Evolutionary conservation across 2,329 filamentous ascomycete species (phyloP).

Genomic region (Penicillium concentricum): DNA sequence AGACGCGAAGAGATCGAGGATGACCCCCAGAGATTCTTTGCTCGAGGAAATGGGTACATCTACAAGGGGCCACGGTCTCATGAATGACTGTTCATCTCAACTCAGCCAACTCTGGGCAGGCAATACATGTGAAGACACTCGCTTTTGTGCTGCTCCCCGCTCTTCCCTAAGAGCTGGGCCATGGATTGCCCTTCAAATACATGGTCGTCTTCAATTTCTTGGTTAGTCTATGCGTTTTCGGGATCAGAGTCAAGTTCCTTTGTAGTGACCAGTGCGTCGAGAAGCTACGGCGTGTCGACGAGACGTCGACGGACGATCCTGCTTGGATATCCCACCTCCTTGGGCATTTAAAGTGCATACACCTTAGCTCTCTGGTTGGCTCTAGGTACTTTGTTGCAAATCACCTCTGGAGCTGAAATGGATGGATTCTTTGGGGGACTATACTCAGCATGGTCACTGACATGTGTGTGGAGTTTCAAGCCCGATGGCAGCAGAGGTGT

Average conservation of each 20-base stretch:
- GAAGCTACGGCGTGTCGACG: not conserved
- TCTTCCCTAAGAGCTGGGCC: not conserved
- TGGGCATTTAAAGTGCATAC: too few relatives aligned
- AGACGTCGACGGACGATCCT: not conserved
- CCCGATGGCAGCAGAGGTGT: not conserved
- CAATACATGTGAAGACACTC: not conserved
- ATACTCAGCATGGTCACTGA: not conserved
- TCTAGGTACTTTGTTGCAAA: too few relatives aligned
- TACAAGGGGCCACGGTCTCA: not conserved
- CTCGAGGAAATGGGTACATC: too few relatives aligned
- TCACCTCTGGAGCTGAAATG: not conserved
- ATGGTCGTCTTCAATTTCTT: fast-evolving
- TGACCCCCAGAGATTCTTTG: too few relatives aligned
- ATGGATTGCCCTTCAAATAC: too few relatives aligned
- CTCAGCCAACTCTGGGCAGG: not conserved
- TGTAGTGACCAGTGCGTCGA: not conserved
- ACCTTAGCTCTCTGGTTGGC: too few relatives aligned
- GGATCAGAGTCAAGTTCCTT: not conserved
- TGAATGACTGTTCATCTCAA: not conserved
- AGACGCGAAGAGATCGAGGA: not conserved
- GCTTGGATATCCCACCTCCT: too few relatives aligned
- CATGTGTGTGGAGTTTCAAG: not conserved
- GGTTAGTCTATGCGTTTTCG: not conserved
- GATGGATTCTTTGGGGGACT: not conserved
- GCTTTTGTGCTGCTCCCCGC: not conserved